Conservation (phyloP, 768 basidiomycete species). For the Peribolospora kevripleyi region DNA sequence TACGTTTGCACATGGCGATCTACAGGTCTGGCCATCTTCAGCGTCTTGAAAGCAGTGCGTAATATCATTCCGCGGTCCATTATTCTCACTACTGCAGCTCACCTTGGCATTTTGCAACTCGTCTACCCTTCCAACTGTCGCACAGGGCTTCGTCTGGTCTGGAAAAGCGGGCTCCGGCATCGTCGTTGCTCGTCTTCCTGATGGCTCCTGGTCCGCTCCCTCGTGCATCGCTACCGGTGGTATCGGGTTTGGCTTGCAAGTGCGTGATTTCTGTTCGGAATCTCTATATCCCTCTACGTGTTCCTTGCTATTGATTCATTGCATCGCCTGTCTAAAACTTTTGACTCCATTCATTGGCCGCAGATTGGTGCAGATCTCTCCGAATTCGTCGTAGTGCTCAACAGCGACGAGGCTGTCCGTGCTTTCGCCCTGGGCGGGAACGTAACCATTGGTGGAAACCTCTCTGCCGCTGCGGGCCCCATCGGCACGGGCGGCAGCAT, state of each 20-base stretch:
- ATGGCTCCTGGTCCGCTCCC: constrained; percentile 79
- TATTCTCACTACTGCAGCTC: background rate
- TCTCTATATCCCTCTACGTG: too few species aligned
- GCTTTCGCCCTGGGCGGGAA: constrained; percentile 84
- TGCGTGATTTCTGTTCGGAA: too few species aligned
- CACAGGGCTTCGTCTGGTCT: constrained; percentile 76
- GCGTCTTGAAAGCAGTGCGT: constrained; percentile 34
- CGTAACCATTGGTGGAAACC: constrained; percentile 75
- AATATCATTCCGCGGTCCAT: background rate
- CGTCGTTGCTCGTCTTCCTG: constrained; percentile 73
- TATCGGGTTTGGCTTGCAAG: constrained; percentile 55
- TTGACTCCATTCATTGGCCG: background rate
- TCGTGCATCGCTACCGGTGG: constrained; percentile 93
- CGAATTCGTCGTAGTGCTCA: constrained; percentile 90
- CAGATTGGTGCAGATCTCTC: constrained; percentile 79
- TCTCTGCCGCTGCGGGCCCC: constrained; percentile 60
- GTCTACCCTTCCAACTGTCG: constrained; percentile 21
- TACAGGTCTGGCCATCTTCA: constrained; percentile 76
- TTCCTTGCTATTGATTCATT: too few species aligned
- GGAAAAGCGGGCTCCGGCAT: constrained; percentile 83
- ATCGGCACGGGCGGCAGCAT: constrained; percentile 84
- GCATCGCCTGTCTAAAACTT: too few species aligned
- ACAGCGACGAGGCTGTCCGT: constrained; percentile 80
- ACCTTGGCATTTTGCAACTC: background rate
- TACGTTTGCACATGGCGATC: background rate